Evolutionary conservation across 176 grass and related monocot species (phyloP).

Genomic region (Puccinellia tenuiflora): DNA sequence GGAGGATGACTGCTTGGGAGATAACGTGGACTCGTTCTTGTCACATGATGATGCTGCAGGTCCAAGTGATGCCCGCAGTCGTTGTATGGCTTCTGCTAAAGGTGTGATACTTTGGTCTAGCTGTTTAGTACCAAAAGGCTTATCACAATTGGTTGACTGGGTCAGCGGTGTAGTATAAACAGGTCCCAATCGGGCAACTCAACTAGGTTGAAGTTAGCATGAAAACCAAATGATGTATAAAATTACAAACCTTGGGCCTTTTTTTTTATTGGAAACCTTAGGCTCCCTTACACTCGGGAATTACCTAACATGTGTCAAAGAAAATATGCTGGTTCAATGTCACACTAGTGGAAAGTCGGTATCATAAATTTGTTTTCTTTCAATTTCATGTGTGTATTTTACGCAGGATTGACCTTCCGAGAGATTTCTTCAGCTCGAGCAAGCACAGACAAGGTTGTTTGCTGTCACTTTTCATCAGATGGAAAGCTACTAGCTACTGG

Average conservation of each 20-base stretch:
- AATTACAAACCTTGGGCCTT: background rate
- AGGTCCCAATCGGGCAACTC: background rate
- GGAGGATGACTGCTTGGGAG: conserved; percentile 73
- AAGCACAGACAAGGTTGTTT: conserved; percentile 69
- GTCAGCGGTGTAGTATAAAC: background rate
- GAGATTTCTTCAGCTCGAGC: conserved; percentile 61
- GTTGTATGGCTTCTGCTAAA: conserved; percentile 59
- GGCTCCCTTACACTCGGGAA: background rate
- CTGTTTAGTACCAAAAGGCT: background rate
- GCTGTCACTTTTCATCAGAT: conserved; percentile 93
- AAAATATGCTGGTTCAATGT: conserved; percentile 1
- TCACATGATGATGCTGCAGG: conserved; percentile 61
- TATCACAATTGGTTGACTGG: background rate
- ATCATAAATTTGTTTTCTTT: background rate
- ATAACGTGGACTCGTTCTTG: conserved; percentile 80
- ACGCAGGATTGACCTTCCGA: conserved; percentile 61
- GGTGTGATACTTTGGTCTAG: conserved; percentile 28
- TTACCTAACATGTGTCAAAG: background rate
- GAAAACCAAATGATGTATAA: background rate
- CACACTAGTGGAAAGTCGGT: background rate
- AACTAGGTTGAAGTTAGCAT: conserved; percentile 6
- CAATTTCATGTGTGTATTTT: conserved; percentile 1
- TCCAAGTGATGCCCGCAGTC: conserved; percentile 52
- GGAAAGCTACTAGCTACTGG: conserved; percentile 92
- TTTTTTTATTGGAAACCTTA: background rate